phyloP scores from a whole-genome alignment of 805 yeast genomes.

The Yamadazyma laniorum region DNA sequence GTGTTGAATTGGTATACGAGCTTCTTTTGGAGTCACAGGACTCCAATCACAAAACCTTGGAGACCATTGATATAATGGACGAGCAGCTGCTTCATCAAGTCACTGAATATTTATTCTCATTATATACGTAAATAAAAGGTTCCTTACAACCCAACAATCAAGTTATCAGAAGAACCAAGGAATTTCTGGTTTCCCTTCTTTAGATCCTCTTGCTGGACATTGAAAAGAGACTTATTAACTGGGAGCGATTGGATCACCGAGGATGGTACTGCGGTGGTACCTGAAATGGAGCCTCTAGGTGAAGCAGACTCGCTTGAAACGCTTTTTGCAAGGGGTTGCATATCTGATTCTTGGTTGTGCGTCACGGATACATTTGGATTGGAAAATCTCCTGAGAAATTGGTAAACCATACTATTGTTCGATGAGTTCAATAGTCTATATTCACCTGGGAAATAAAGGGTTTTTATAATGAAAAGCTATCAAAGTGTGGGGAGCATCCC shows the following conservation, averaged over 20 bases:
- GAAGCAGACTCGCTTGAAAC: too few species aligned
- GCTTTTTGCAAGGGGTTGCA: too few species aligned
- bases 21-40: constrained; percentile 4
- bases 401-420: constrained; percentile 11
- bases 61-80: constrained; percentile 1
- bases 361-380: constrained; percentile 2
- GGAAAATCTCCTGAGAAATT: constrained; percentile 11
- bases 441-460: too few species aligned
- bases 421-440: too few species aligned
- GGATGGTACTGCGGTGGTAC: background rate
- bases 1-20: constrained; percentile 9
- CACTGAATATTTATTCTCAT: constrained; percentile 3
- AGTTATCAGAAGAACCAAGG: constrained; percentile 21
- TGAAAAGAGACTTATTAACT: constrained; percentile 11
- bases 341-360: too few species aligned
- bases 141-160: constrained; percentile 20
- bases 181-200: constrained; percentile 9
- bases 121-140: background rate
- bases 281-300: too few species aligned
- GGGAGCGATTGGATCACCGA: background rate
- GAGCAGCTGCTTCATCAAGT: background rate
- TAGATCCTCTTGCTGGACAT: constrained; percentile 12
- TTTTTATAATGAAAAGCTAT: too few species aligned
- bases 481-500: constrained; percentile 8
- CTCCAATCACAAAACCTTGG: background rate